These are phyloP conservation scores for Epichloe sylvatica DNA, from an alignment of 2,329 filamentous ascomycete species.

Conservation along the genomic window DNA sequence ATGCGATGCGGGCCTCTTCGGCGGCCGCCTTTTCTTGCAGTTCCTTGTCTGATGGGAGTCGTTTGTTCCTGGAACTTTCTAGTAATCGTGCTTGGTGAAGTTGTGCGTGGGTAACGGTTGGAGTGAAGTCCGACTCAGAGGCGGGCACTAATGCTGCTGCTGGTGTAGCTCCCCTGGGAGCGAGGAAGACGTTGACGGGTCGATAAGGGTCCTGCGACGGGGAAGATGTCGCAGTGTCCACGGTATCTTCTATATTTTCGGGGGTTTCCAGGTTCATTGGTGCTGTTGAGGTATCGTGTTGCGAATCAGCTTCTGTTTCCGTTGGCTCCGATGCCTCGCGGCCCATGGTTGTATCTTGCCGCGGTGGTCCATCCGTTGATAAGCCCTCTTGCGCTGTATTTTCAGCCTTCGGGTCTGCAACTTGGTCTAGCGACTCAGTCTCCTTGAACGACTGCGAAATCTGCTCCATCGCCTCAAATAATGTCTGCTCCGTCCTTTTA, in stretches of 20 bases:
- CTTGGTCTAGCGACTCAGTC: conserved; percentile 11
- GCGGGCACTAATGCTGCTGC: conserved; percentile 54
- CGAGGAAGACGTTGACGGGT: conserved; percentile 60
- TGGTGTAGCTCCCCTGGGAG: conserved; percentile 60
- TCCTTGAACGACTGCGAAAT: conserved; percentile 63
- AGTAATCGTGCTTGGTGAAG: conserved; percentile 57
- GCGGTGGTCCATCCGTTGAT: background rate
- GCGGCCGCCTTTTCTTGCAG: conserved; percentile 54
- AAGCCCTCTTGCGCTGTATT: conserved; percentile 4
- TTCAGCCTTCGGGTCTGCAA: conserved; percentile 1
- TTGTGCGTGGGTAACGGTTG: conserved; percentile 61
- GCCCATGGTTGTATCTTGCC: conserved; percentile 13
- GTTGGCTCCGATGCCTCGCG: conserved; percentile 6
- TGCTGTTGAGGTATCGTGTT: conserved; percentile 4
- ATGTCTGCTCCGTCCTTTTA: conserved; percentile 57
- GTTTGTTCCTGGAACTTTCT: conserved; percentile 52
- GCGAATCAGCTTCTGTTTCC: background rate
- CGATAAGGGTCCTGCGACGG: conserved; percentile 23
- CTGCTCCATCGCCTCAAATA: conserved; percentile 73
- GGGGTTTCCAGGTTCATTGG: conserved; percentile 8
- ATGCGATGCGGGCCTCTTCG: conserved; percentile 50
- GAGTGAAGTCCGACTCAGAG: conserved; percentile 63
- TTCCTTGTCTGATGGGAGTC: conserved; percentile 72
- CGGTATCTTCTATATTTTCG: background rate
- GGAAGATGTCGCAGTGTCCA: conserved; percentile 1